phyloP scores from a whole-genome alignment of 768 basidiomycete genomes.

The Trametes sanguinea region DNA sequence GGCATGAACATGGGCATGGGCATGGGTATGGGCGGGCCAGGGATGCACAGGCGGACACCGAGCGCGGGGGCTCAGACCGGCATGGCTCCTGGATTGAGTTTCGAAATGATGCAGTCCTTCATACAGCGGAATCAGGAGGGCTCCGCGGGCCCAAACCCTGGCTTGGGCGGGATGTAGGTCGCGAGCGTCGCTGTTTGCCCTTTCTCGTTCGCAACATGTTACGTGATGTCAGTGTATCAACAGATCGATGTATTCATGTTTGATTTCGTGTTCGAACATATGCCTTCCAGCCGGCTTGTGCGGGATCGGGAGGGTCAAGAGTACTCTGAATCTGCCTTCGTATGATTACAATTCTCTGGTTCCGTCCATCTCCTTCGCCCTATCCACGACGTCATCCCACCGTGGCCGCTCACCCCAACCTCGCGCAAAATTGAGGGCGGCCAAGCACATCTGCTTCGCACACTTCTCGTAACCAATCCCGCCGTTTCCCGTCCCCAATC shows the following conservation, averaged over 20 bases:
- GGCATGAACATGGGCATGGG: slow-evolving; percentile 2
- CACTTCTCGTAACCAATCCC: slow-evolving; percentile 3
- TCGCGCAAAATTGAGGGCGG: slow-evolving; percentile 11
- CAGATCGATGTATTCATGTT: too few species aligned
- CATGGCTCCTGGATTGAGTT: slow-evolving; percentile 34
- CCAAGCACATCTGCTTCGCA: slow-evolving; percentile 10
- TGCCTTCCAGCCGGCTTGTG: too few species aligned
- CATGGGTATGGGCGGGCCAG: slow-evolving; percentile 24
- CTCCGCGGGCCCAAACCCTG: slow-evolving; percentile 19
- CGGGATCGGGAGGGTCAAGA: too few species aligned
- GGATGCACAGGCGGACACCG: slow-evolving; percentile 31
- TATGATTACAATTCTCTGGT: neutral
- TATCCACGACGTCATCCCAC: slow-evolving; percentile 12
- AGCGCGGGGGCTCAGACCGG: slow-evolving; percentile 19
- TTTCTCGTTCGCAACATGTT: neutral
- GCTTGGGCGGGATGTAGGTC: slow-evolving; percentile 21
- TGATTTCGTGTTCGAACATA: too few species aligned
- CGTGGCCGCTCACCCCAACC: slow-evolving; percentile 12
- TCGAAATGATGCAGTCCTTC: slow-evolving; percentile 49
- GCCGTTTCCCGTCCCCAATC: slow-evolving; percentile 23
- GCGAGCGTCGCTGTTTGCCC: neutral
- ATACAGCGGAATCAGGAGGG: slow-evolving; percentile 44
- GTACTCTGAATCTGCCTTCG: too few species aligned
- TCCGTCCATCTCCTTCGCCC: slow-evolving; percentile 3
- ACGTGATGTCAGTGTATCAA: too few species aligned